These are phyloP conservation scores for Niebla homalea DNA, from an alignment of 495 filamentous ascomycete species.

Conservation along the genomic window DNA sequence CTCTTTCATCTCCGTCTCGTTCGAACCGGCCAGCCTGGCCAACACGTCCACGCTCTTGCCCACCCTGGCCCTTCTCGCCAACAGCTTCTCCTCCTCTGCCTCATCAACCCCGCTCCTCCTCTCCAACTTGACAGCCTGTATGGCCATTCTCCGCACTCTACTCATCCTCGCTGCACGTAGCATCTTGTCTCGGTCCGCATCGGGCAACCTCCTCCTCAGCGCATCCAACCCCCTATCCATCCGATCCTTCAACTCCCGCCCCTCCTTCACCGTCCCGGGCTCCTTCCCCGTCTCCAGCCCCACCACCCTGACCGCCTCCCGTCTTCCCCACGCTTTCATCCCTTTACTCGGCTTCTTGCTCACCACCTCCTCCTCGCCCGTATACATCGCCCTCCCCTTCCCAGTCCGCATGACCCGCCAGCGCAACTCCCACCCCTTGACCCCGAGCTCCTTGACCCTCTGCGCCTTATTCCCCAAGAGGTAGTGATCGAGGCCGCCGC, in stretches of 20 bases:
- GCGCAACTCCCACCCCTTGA: constrained; percentile 74
- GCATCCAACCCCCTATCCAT: background rate
- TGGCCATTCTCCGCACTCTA: too few species aligned
- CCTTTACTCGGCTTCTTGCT: background rate
- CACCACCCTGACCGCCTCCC: background rate
- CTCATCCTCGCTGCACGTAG: too few species aligned
- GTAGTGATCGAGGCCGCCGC: constrained; percentile 83
- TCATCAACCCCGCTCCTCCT: too few species aligned
- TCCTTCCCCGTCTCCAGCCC: background rate
- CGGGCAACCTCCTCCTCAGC: too few species aligned
- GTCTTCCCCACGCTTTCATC: background rate
- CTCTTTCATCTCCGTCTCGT: too few species aligned
- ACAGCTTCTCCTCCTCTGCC: too few species aligned
- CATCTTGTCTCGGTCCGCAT: too few species aligned
- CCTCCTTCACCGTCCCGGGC: background rate
- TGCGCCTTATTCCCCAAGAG: constrained; percentile 58
- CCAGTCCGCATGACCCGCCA: constrained; percentile 73
- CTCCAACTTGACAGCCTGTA: too few species aligned
- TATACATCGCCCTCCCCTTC: constrained; percentile 45
- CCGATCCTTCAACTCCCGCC: background rate
- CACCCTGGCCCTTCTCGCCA: too few species aligned
- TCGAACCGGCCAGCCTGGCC: too few species aligned
- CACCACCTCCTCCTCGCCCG: constrained; percentile 33
- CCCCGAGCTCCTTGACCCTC: constrained; percentile 71
- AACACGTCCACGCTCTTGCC: too few species aligned